Evolutionary conservation across 345 rosid species (phyloP).

Genomic region (Lumnitzera littorea): DNA sequence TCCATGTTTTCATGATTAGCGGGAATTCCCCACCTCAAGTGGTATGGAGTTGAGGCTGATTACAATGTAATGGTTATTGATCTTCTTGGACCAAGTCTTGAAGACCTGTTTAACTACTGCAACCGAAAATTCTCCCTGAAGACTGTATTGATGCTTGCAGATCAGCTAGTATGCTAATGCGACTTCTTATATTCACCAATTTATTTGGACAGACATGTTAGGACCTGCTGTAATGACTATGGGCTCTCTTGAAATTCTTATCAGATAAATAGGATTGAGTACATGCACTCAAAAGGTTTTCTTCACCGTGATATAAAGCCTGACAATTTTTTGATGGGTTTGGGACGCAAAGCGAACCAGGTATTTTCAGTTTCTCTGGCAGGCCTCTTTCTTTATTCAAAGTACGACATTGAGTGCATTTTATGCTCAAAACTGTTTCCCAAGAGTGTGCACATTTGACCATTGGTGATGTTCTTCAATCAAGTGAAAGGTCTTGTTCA

Average conservation of each 20-base stretch:
- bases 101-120: slow-evolving; percentile 82
- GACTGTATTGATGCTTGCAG: slow-evolving; percentile 82
- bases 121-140: slow-evolving; percentile 66
- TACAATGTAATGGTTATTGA: slow-evolving; percentile 81
- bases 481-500: no score
- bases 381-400: not conserved
- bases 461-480: no score
- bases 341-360: slow-evolving; percentile 92
- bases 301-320: slow-evolving; percentile 93
- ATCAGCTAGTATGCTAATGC: slow-evolving; percentile 56
- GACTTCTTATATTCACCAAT: not conserved
- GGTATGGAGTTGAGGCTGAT: slow-evolving; percentile 89
- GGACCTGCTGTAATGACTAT: not conserved
- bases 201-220: slow-evolving; percentile 6
- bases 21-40: slow-evolving; percentile 82
- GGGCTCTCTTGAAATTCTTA: slow-evolving; percentile 5
- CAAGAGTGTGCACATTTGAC: no score
- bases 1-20: slow-evolving; percentile 25
- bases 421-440: no score
- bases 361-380: slow-evolving; percentile 16
- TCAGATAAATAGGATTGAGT: slow-evolving; percentile 80
- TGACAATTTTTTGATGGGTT: slow-evolving; percentile 82
- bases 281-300: slow-evolving; percentile 76
- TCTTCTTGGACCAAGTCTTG: slow-evolving; percentile 89
- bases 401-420: not conserved